Evolutionary conservation across 768 basidiomycete species (phyloP).

Genomic region (Suillus tomentosus): DNA sequence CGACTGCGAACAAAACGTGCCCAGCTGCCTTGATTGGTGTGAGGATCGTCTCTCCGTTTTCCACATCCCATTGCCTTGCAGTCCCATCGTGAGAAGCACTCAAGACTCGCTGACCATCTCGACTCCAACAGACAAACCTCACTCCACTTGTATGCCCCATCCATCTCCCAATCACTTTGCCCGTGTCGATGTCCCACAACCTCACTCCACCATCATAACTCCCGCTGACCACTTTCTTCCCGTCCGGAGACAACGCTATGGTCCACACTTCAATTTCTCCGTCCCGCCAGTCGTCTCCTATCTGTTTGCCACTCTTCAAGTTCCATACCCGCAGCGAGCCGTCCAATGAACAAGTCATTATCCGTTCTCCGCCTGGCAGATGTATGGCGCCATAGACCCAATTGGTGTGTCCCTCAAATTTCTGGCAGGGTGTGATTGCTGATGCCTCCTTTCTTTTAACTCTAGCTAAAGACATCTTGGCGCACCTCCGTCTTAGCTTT

Average conservation of each 20-base stretch:
- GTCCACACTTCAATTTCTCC: neutral
- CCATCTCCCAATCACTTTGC: neutral
- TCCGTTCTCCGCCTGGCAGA: neutral
- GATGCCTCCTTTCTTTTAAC: neutral
- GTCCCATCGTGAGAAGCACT: neutral
- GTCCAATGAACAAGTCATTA: neutral
- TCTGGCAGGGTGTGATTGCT: neutral
- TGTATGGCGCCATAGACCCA: rapidly evolving
- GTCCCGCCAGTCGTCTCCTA: neutral
- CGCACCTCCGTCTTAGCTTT: no score
- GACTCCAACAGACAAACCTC: neutral
- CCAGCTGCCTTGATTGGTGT: neutral
- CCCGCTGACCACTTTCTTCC: neutral
- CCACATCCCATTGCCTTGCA: neutral
- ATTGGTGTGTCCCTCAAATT: neutral
- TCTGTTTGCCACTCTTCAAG: neutral
- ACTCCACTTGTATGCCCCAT: neutral
- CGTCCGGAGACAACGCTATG: neutral
- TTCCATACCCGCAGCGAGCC: neutral
- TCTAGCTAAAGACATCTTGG: neutral
- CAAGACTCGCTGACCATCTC: neutral
- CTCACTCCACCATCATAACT: neutral
- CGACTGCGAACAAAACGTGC: neutral
- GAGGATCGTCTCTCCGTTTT: neutral
- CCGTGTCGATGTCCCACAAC: neutral